phyloP scores from a whole-genome alignment of 129 eudicot genomes.

The Kitagawia praeruptora region DNA sequence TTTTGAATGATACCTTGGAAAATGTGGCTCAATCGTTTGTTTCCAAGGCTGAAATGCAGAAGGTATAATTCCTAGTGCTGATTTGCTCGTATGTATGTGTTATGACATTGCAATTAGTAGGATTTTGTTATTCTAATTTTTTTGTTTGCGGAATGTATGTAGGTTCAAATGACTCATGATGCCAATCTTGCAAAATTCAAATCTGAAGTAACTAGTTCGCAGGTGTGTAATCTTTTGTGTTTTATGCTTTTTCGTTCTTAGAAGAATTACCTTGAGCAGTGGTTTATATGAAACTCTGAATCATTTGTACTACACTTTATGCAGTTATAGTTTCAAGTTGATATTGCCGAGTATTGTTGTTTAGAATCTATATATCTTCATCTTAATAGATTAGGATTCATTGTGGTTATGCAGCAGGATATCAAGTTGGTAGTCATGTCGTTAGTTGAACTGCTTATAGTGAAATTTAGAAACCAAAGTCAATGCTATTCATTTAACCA shows the following conservation, averaged over 20 bases:
- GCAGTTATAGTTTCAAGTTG: background rate
- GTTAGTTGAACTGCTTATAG: background rate
- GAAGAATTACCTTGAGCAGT: background rate
- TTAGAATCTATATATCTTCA: background rate
- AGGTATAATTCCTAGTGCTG: constrained; percentile 22
- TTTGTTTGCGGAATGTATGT: constrained; percentile 5
- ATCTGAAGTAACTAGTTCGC: constrained; percentile 84
- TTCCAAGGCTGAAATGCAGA: constrained; percentile 71
- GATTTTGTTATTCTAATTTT: background rate
- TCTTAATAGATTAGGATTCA: background rate
- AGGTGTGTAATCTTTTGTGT: constrained; percentile 31
- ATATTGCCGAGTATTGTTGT: background rate
- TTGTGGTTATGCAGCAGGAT: background rate
- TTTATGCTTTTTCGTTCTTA: background rate
- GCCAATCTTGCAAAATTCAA: constrained; percentile 79
- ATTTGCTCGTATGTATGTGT: background rate
- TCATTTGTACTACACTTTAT: background rate
- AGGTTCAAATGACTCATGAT: constrained; percentile 92
- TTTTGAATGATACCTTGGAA: constrained; percentile 74
- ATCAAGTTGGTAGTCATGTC: background rate
- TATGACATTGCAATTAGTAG: background rate
- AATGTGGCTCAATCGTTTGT: constrained; percentile 78
- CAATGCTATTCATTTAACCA: background rate
- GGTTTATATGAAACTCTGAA: background rate
- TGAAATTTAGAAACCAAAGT: background rate